These are phyloP conservation scores for Phytophthora rubi DNA, from an alignment of 352 stramenopile genomes.

Conservation along the genomic window DNA sequence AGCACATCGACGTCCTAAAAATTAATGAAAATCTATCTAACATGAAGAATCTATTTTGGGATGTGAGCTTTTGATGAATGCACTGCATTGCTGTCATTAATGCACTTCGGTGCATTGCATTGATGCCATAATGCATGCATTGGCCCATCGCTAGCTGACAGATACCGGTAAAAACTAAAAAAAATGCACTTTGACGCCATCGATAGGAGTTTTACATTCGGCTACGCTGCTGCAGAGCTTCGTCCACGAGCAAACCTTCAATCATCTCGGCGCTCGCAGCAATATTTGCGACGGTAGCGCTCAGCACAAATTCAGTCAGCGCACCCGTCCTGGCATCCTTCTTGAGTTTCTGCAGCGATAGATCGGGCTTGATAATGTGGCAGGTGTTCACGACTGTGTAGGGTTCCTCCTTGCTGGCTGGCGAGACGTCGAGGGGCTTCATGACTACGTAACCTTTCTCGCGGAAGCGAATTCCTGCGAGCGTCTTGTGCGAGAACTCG, in stretches of 20 bases:
- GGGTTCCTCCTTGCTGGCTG: conserved; percentile 11
- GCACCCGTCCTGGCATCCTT: conserved; percentile 41
- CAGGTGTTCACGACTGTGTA: conserved; percentile 60
- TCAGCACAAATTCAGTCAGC: conserved; percentile 53
- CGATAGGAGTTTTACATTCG: conserved; percentile 11
- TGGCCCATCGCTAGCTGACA: too few relatives aligned
- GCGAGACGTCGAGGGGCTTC: conserved; percentile 36
- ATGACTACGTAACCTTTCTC: conserved; percentile 72
- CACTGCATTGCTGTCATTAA: too few relatives aligned
- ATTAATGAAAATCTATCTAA: too few relatives aligned
- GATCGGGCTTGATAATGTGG: conserved; percentile 58
- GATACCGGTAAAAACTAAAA: background rate
- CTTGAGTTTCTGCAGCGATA: conserved; percentile 37
- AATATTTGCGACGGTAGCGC: conserved; percentile 44
- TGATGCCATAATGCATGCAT: too few relatives aligned
- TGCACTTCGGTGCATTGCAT: too few relatives aligned
- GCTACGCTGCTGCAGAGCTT: conserved; percentile 29
- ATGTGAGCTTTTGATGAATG: too few relatives aligned
- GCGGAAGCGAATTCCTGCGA: conserved; percentile 41
- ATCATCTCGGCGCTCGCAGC: conserved; percentile 53
- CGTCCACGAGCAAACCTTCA: conserved; percentile 45
- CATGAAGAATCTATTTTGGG: too few relatives aligned
- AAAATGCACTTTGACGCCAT: background rate
- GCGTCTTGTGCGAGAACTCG: conserved; percentile 59
- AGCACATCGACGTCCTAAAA: too few relatives aligned